Evolutionary conservation across 495 filamentous ascomycete genomes (phyloP), one percentile per base, ranked within the genome.

Genomic region (Trichoderma gamsii): DNA sequence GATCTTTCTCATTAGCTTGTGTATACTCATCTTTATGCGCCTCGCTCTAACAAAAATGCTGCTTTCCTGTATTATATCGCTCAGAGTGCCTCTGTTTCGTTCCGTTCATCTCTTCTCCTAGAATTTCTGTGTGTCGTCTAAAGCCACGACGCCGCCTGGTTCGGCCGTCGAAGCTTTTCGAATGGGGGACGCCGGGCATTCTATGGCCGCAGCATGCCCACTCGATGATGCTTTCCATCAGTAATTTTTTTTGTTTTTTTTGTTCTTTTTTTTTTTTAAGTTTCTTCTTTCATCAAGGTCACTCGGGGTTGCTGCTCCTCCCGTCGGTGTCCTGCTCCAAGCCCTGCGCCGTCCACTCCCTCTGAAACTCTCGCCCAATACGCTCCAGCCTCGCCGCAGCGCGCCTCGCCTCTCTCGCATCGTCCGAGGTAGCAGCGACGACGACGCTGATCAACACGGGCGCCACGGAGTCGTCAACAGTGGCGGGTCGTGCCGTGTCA

Each of bases 291-390:
- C 35, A 49, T 15, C 12, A 49, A n/a, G 9, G 3, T 61, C 56
- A 61, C 16, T 61, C 56, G 16, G 56, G 25, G 4, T 23, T 61
- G 56, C 56, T 38, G 35, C 35, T 61, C 16, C 56, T 61, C 27
- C 56, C 56, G 56, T 61, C 56, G 4, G 27, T 32, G 56, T 61
- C 56, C 23, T 56, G 51, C 51, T 66, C 44, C 41, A 51, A 43
- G 0, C 65, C 44, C 41, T 66, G 41, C 3, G 65, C 44, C 21
- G 43, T 66, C 72, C 76, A 75, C 63, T 69, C 72, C 41, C 46
- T 41, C 68, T 80, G 78, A n/a, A 80, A 70, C 66, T 73, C 72
- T n/a, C 73, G 73, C 0, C 76, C 78, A 4, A 80, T 72, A 25
- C 71, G 71, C 73, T 80, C 78, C 3, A 80, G 70, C 35, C 73